These are phyloP conservation scores for Apostasia ramifera DNA, from an alignment of 106 monocot species.

Conservation along the genomic window DNA sequence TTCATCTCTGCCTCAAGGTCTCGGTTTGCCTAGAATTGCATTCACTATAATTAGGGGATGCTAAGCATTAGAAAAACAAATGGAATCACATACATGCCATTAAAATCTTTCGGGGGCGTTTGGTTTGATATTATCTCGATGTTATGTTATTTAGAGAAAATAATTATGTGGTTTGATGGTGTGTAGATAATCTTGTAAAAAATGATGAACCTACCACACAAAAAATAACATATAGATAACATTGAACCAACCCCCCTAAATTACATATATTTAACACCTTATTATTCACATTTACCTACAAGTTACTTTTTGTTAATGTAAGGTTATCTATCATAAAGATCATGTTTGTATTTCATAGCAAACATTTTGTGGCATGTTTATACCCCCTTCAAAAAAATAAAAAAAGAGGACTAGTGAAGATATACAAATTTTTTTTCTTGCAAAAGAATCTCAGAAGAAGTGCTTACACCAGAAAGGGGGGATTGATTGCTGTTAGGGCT, in stretches of 20 bases:
- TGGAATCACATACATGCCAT: too few species aligned
- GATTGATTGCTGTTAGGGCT: conserved; percentile 5
- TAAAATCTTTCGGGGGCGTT: too few species aligned
- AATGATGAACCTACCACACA: too few species aligned
- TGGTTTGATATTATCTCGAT: too few species aligned
- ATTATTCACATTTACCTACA: not conserved
- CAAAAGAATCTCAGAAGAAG: not conserved
- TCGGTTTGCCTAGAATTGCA: conserved; percentile 17
- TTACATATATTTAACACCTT: too few species aligned
- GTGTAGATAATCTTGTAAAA: too few species aligned
- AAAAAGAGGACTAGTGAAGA: not conserved
- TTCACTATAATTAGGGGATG: not conserved
- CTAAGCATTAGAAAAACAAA: not conserved
- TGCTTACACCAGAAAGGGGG: conserved; percentile 24
- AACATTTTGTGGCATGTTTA: not conserved
- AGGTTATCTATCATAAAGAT: not conserved
- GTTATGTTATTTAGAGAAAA: too few species aligned
- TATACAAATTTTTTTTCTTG: not conserved
- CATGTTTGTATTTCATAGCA: not conserved
- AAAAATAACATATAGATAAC: too few species aligned
- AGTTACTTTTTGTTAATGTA: not conserved
- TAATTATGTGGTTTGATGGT: too few species aligned
- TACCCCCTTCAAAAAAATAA: not conserved
- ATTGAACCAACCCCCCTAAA: too few species aligned
- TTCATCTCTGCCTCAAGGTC: conserved; percentile 73